Evolutionary conservation across 352 stramenopile genomes (phyloP).

Genomic region (Phytophthora sp.): DNA sequence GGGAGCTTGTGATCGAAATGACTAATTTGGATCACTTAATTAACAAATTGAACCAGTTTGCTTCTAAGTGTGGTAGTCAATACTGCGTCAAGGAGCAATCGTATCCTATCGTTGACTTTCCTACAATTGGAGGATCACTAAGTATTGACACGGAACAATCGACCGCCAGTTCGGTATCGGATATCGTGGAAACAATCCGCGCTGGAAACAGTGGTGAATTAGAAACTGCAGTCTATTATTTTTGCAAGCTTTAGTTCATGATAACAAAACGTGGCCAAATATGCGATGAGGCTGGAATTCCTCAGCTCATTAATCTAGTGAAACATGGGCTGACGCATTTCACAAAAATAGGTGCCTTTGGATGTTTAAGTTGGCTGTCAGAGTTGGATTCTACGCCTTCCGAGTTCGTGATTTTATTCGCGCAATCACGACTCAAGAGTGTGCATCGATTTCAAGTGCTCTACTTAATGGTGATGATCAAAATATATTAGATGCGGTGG

Average conservation of each 20-base stretch:
- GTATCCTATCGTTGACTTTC: not conserved
- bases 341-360: not conserved
- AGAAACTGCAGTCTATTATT: slow-evolving; percentile 2
- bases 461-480: not conserved
- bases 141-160: not conserved
- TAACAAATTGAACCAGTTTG: too few relatives aligned
- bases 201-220: not conserved
- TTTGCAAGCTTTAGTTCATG: not conserved
- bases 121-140: not conserved
- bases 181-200: not conserved
- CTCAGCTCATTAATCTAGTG: not conserved
- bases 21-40: not conserved
- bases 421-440: not conserved
- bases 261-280: slow-evolving; percentile 1
- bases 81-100: not conserved
- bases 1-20: not conserved
- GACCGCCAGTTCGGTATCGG: not conserved
- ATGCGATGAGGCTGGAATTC: not conserved
- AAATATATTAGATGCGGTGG: not conserved
- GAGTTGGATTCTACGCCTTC: slow-evolving; percentile 3
- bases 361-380: slow-evolving; percentile 2
- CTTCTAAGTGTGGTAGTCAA: too few relatives aligned
- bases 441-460: not conserved
- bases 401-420: not conserved
- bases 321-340: slow-evolving; percentile 2